A percentile compares a stretch with the other conserved stretches of the same genome.
Evolutionary conservation across 176 grass and related monocot species (phyloP).

Genomic region (Neostapfia colusana): DNA sequence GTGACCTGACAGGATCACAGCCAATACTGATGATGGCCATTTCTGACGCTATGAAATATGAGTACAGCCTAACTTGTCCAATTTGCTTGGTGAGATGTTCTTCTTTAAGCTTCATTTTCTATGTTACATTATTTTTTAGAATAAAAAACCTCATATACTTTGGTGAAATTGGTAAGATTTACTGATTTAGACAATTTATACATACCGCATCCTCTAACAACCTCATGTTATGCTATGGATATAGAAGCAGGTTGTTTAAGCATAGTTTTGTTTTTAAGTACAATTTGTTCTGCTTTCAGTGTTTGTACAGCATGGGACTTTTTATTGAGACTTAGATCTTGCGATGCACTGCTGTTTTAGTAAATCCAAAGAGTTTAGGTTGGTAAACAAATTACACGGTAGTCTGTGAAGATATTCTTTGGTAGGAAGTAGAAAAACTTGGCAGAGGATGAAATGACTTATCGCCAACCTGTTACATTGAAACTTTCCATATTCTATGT

Average conservation of each 20-base stretch:
- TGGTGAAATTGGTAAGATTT: not conserved
- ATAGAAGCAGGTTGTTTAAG: not conserved
- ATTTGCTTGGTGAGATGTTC: conserved; percentile 67
- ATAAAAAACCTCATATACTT: not conserved
- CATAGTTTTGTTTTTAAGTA: not conserved
- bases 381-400: not conserved
- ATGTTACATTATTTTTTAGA: not conserved
- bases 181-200: not conserved
- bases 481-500: not conserved
- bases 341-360: not conserved
- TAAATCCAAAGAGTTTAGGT: not conserved
- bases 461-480: not conserved
- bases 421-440: not conserved
- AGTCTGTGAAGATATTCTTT: not conserved
- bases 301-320: not conserved
- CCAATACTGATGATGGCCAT: conserved; percentile 64
- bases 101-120: conserved; percentile 21
- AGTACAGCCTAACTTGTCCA: conserved; percentile 62
- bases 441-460: not conserved
- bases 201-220: not conserved
- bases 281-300: not conserved
- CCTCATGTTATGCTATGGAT: not conserved
- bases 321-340: not conserved
- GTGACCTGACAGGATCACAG: conserved; percentile 47
- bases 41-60: conserved; percentile 57